A percentile compares a stretch with the other conserved stretches of the same genome.
Evolutionary conservation across 2,329 filamentous ascomycete genomes (phyloP).

Genomic region (Alternaria brassicae): DNA sequence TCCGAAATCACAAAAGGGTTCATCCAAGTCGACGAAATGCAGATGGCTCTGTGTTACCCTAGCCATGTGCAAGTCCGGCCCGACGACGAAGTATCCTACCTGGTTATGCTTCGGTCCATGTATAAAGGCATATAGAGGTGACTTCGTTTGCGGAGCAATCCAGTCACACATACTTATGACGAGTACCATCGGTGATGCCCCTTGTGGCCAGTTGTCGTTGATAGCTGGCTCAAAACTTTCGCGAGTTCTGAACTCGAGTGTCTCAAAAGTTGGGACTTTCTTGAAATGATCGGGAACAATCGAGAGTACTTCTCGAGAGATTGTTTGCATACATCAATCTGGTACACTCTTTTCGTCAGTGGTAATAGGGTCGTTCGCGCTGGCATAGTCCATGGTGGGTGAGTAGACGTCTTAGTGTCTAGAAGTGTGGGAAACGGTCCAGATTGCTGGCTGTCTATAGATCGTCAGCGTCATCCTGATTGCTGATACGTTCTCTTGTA

Average conservation of each 20-base stretch:
- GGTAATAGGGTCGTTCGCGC: not conserved
- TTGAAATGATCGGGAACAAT: not conserved
- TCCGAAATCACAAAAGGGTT: not conserved
- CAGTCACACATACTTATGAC: not conserved
- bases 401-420: not conserved
- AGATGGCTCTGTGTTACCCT: accelerated
- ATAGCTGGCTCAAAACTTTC: not conserved
- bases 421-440: accelerated
- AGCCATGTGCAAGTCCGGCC: not conserved
- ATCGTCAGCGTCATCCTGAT: not conserved
- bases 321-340: not conserved
- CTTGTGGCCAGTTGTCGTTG: not conserved
- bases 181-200: not conserved
- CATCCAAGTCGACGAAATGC: not conserved
- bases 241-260: not conserved
- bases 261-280: not conserved
- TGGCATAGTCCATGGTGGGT: not conserved
- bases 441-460: not conserved
- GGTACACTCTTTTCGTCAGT: not conserved
- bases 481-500: not conserved
- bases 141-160: accelerated
- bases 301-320: not conserved
- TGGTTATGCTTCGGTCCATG: not conserved
- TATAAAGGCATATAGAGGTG: not conserved
- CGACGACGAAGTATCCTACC: not conserved